These are phyloP conservation scores for Diversispora eburnea DNA, from an alignment of 192 early-diverging fungal species.

Conservation along the genomic window DNA sequence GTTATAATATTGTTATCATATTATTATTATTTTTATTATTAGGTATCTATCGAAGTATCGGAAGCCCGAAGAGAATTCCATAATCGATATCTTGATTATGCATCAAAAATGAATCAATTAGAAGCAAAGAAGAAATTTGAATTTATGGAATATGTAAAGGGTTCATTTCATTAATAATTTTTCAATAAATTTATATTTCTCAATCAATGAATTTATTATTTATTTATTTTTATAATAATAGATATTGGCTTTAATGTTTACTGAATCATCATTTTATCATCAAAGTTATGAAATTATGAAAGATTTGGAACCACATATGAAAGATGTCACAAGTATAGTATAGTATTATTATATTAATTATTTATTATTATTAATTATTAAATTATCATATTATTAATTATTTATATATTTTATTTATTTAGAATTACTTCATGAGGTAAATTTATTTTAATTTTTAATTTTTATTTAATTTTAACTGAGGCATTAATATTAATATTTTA, in stretches of 20 bases:
- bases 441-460: conserved; percentile 1
- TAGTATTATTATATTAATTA: neutral
- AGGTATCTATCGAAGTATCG: conserved; percentile 57
- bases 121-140: conserved; percentile 74
- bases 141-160: conserved; percentile 61
- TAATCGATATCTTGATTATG: conserved; percentile 58
- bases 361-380: conserved; percentile 19
- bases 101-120: conserved; percentile 67
- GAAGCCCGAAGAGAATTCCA: conserved; percentile 61
- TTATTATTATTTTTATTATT: conserved; percentile 5
- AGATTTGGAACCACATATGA: conserved; percentile 80
- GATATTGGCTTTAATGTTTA: conserved; percentile 78
- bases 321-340: conserved; percentile 57
- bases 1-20: neutral
- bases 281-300: conserved; percentile 76
- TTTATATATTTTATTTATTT: neutral
- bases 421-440: conserved; percentile 48
- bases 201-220: neutral
- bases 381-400: conserved; percentile 15
- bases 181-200: neutral
- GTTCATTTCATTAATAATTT: neutral
- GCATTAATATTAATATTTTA: neutral
- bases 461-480: neutral
- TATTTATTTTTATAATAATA: conserved; percentile 23
- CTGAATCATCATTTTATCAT: conserved; percentile 78